A percentile compares a stretch with the other conserved stretches of the same genome.
These are phyloP conservation scores for Guyanaporus albipodus DNA, from an alignment of 768 basidiomycete genomes.

Conservation along the genomic window DNA sequence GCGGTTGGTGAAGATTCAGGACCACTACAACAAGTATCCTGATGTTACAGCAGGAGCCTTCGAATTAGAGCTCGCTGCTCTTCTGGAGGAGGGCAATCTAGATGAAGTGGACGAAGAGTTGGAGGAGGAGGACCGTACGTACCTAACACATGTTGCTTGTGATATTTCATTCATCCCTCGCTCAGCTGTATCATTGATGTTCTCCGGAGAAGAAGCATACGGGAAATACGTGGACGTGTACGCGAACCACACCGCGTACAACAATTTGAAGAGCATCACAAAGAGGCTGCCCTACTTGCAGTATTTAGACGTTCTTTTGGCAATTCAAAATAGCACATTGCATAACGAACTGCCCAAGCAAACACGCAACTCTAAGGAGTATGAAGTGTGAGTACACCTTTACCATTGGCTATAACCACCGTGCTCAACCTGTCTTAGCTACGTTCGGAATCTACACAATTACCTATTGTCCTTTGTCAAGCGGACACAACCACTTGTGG, in stretches of 20 bases:
- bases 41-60: constrained; percentile 78
- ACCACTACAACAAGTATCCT: constrained; percentile 95
- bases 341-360: constrained; percentile 71
- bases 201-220: constrained; percentile 94
- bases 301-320: constrained; percentile 84
- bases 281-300: constrained; percentile 88
- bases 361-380: constrained; percentile 67
- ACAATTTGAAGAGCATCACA: constrained; percentile 82
- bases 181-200: constrained; percentile 74
- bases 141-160: neutral
- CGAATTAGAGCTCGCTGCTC: constrained; percentile 76
- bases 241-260: constrained; percentile 80
- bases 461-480: constrained; percentile 87
- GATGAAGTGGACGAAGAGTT: constrained; percentile 62
- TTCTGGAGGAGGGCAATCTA: constrained; percentile 73
- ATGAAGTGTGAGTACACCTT: constrained; percentile 59
- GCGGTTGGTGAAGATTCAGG: constrained; percentile 93
- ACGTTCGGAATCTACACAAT: constrained; percentile 75
- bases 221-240: constrained; percentile 96
- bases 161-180: constrained; percentile 9
- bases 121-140: constrained; percentile 87
- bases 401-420: constrained; percentile 3
- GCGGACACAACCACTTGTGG: constrained; percentile 78
- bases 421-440: constrained; percentile 43
- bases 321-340: constrained; percentile 53